Evolutionary conservation across 164 flowering plant genomes (phyloP), one percentile per base, ranked within the genome.

Genomic region (Vitis cinerea): DNA sequence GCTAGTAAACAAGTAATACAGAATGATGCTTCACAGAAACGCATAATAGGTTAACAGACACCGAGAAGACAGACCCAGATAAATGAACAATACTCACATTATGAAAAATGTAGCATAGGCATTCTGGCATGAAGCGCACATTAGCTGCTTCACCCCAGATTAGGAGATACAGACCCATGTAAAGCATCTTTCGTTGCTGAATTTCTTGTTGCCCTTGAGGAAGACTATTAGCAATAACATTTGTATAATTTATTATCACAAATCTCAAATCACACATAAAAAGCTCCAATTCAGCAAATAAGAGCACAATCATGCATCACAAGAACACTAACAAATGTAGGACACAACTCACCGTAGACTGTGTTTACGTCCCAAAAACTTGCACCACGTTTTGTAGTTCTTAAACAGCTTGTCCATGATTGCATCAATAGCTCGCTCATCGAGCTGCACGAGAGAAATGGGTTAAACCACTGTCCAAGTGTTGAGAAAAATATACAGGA

Each of bases 71-170:
- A 51, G 15, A 53, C n/a, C 8, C 56, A 23, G 52, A 59, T 61
- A 48, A 72, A 68, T 27, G 5, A 62, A 55, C 15, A 49, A 54
- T 30, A 61, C 98, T 83, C 69, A 93, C 99, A 85, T 96, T 89
- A 70, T 96, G 99, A 71, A 92, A 96, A 58, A 96, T 96, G 75
- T 92, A 96, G 87, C 99, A 89, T 16, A 96, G 77, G 67, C 98
- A 96, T 81, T 94, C 99, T 70, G 99, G 99, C 97, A 96, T 92
- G 78, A 92, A 96, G 49, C 97, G 92, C 63, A 93, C 77, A 82
- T 96, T 96, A 49, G 97, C 98, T 74, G 99, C 98, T 83, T 96
- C 99, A 62, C 99, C 99, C 97, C 98, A 96, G 14, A 96, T 89
- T 57, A 93, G 97, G 80, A 93, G 95, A 82, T 92, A 87, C 11